Evolutionary conservation across 768 basidiomycete genomes (phyloP).

Genomic region (Piloderma croceum): DNA sequence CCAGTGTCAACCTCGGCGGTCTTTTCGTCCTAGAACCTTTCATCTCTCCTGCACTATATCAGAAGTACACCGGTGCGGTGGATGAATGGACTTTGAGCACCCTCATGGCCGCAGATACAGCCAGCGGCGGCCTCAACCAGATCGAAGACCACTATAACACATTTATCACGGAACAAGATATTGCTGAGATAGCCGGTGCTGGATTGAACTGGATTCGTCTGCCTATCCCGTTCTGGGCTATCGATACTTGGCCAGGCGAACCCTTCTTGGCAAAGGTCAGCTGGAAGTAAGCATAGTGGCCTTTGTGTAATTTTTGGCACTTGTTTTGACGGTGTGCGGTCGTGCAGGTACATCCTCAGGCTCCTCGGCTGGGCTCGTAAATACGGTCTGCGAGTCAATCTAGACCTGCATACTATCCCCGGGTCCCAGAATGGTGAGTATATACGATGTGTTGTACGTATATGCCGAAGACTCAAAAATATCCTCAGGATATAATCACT

Average conservation of each 20-base stretch:
- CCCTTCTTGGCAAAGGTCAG: constrained; percentile 70
- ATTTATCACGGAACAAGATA: constrained; percentile 85
- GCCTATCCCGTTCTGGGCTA: constrained; percentile 82
- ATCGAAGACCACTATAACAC: constrained; percentile 76
- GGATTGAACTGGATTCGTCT: constrained; percentile 82
- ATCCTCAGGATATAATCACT: constrained; percentile 48
- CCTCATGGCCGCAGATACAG: constrained; percentile 62
- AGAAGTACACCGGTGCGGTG: constrained; percentile 48
- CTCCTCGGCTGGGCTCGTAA: constrained; percentile 81
- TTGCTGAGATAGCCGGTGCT: constrained; percentile 83
- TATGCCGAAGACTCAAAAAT: no score
- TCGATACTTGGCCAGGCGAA: constrained; percentile 69
- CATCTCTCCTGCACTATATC: constrained; percentile 59
- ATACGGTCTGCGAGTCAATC: constrained; percentile 78
- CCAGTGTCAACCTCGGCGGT: constrained; percentile 66
- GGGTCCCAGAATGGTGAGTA: constrained; percentile 81
- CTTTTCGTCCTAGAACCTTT: constrained; percentile 77
- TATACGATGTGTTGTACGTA: constrained; percentile 5
- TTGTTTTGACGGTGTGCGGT: background rate
- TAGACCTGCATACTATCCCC: constrained; percentile 77
- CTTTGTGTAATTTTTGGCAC: constrained; percentile 2
- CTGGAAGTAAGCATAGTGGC: constrained; percentile 56
- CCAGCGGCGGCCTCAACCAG: constrained; percentile 55
- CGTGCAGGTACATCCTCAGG: constrained; percentile 61
- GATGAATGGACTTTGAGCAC: constrained; percentile 68